phyloP scores from a whole-genome alignment of 768 basidiomycete genomes.

The Tephrocybe sp. region DNA sequence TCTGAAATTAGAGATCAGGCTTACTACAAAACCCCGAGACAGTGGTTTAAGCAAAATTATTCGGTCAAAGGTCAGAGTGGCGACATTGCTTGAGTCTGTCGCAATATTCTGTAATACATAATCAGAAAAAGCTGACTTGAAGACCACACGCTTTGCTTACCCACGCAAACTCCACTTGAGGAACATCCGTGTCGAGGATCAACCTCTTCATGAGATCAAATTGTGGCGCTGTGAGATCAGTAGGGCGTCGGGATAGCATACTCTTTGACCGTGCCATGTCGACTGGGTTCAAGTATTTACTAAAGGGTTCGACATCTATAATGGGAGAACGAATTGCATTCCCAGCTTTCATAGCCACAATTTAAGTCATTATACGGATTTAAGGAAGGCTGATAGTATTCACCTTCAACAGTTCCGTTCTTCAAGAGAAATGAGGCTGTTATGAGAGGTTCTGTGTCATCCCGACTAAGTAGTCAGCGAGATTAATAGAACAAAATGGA shows the following conservation, averaged over 20 bases:
- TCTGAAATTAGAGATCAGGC: background rate
- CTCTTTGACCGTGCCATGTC: conserved; percentile 10
- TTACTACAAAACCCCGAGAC: conserved; percentile 16
- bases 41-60: conserved; percentile 13
- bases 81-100: conserved; percentile 6
- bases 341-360: too few species aligned
- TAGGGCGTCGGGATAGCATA: conserved; percentile 3
- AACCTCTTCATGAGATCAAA: conserved; percentile 11
- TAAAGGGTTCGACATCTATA: conserved; percentile 11
- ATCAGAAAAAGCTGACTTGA: background rate
- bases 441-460: conserved; percentile 8
- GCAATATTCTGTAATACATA: conserved; percentile 5
- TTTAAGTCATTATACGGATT: too few species aligned
- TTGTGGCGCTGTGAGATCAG: conserved; percentile 1
- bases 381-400: background rate
- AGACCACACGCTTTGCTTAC: background rate
- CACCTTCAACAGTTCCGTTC: conserved; percentile 14
- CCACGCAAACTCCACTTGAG: conserved; percentile 17
- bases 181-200: conserved; percentile 8
- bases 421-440: conserved; percentile 12
- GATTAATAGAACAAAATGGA: background rate
- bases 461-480: background rate
- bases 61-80: conserved; percentile 12
- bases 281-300: background rate
- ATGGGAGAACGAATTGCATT: conserved; percentile 14